Base-by-base conservation (phyloP, 208 protist genomes). In the Wallacemonas rigidus region DNA sequence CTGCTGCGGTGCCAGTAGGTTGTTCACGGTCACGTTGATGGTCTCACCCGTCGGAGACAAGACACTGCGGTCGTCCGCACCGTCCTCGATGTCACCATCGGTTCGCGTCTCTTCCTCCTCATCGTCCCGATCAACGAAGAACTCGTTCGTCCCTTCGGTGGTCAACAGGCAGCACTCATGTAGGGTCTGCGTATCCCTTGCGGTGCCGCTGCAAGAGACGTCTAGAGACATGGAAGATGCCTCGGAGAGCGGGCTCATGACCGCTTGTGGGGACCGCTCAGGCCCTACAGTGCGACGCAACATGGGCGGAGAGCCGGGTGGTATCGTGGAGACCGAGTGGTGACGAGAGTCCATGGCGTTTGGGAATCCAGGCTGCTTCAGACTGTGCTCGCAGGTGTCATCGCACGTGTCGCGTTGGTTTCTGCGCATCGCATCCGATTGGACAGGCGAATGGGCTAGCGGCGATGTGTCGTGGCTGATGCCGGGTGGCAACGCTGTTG, bases 201-300 rank as follows among this genome's bases (percentile, higher is more conserved):
- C 39, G 12, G 40, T 38, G 11, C 15, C 40, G 35, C 56, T 53
- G 56, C n/a, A 3, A 2, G 68, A 40, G 36, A 15, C 62, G 54
- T 60, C 63, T 44, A 26, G 48, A n/a, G 50, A 17, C 11, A 17
- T 55, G 36, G 35, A 44, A 5, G 39, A 12, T 5, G 36, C 40
- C 38, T 60, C 26, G 3, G 67, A 71, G 11, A 71, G 41, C 17
- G 35, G 48, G 2, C 39, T 65, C 41, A 65, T 3, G 9, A 65
- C 41, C 7, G 60, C 14, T n/a, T 3, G 14, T 14, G 7, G 6
- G 5, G 60, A 65, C n/a, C 6, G 60, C n/a, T 48, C 60, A 15
- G 6, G 41, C 12, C 17, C 26, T 5, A 36, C 36, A 6, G 56
- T 14, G 12, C 15, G 56, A 15, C 56, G 56, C 14, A 15, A 41